Conservation (phyloP, 371 early-diverging fungal genomes). For the Nematocida displodere region DNA sequence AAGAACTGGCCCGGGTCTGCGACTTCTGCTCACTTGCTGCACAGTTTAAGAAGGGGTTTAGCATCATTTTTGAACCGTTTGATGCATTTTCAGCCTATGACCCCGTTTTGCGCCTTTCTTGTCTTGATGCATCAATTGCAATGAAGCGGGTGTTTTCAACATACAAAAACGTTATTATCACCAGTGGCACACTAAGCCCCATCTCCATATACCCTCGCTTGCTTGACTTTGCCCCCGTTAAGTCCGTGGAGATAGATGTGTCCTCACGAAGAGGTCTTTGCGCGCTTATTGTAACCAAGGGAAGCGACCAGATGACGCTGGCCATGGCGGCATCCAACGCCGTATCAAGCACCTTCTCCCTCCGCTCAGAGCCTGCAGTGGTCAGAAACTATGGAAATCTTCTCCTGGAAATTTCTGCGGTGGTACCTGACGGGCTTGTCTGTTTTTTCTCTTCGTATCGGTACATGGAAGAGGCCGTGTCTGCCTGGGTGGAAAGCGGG, state of each 20-base stretch:
- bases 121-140: constrained; percentile 91
- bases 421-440: constrained; percentile 94
- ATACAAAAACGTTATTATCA: constrained; percentile 90
- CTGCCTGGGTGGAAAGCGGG: constrained; percentile 88
- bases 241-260: constrained; percentile 77
- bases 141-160: constrained; percentile 86
- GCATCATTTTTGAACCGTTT: constrained; percentile 91
- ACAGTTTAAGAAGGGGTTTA: constrained; percentile 89
- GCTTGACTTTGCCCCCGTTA: constrained; percentile 75
- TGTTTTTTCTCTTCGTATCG: constrained; percentile 96
- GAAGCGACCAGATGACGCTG: constrained; percentile 65
- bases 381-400: constrained; percentile 97
- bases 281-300: constrained; percentile 72
- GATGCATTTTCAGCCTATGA: constrained; percentile 83
- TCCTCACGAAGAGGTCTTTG: constrained; percentile 81
- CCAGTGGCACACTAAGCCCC: constrained; percentile 95
- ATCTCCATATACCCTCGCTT: constrained; percentile 96
- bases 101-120: constrained; percentile 67
- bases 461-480: constrained; percentile 95
- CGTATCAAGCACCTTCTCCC: constrained; percentile 74
- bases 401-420: constrained; percentile 80
- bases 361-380: constrained; percentile 91
- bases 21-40: constrained; percentile 85
- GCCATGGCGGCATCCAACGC: constrained; percentile 15
- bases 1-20: constrained; percentile 76